Conservation (phyloP, 345 rosid species). For the Aquilaria sinensis region DNA sequence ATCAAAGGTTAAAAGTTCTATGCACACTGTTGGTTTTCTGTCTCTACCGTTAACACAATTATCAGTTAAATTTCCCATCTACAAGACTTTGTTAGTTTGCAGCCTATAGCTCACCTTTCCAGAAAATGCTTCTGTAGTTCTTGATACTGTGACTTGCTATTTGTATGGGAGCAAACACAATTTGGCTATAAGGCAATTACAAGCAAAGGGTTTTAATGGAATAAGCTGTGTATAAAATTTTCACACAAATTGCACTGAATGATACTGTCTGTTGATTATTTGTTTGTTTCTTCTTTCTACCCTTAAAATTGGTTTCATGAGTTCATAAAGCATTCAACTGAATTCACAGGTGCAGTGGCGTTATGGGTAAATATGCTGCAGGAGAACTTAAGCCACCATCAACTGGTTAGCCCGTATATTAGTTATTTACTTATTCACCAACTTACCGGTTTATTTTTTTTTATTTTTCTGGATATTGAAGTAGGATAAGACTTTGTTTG, state of each 20-base stretch:
- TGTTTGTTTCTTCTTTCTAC: background rate
- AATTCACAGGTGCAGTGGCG: slow-evolving; percentile 88
- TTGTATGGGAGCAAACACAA: background rate
- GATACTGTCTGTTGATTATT: background rate
- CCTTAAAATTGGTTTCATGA: slow-evolving; percentile 2
- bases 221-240: background rate
- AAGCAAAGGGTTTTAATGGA: background rate
- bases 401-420: slow-evolving; percentile 32
- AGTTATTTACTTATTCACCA: slow-evolving; percentile 22
- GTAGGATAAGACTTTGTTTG: too few relatives aligned
- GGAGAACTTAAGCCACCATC: slow-evolving; percentile 98
- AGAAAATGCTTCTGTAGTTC: background rate
- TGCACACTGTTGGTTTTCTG: too few relatives aligned
- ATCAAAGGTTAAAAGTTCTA: too few relatives aligned
- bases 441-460: background rate
- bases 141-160: background rate
- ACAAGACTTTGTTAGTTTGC: too few relatives aligned
- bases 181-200: background rate
- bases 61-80: too few relatives aligned
- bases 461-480: too few relatives aligned
- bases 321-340: background rate
- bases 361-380: slow-evolving; percentile 94
- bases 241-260: background rate
- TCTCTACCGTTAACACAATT: too few relatives aligned
- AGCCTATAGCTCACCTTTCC: too few relatives aligned